Conservation (phyloP, 2,329 filamentous ascomycete genomes). For the Didymella exigua region DNA sequence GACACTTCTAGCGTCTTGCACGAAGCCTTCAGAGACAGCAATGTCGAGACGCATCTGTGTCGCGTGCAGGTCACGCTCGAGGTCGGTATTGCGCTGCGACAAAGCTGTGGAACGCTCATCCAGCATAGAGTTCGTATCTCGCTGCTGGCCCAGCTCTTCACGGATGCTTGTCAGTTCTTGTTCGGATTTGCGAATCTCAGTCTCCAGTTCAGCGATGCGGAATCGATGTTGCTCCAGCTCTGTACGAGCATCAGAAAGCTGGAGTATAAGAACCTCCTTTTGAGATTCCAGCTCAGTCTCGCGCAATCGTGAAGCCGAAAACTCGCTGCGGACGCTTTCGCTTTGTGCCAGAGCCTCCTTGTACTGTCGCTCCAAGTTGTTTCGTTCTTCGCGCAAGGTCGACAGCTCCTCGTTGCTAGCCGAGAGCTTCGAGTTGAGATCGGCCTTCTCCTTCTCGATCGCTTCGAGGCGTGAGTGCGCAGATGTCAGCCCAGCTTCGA, state of each 20-base stretch:
- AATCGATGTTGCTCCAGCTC: conserved; percentile 23
- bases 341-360: conserved; percentile 11
- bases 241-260: conserved; percentile 18
- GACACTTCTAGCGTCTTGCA: conserved; percentile 26
- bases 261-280: conserved; percentile 23
- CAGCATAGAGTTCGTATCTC: conserved; percentile 15
- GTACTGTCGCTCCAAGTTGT: conserved; percentile 12
- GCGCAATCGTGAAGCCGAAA: conserved; percentile 22
- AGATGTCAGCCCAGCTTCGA: conserved; percentile 26
- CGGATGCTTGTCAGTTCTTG: conserved; percentile 20
- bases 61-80: conserved; percentile 29
- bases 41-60: conserved; percentile 30
- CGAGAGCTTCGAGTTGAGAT: conserved; percentile 26
- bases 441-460: conserved; percentile 26
- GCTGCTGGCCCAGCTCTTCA: conserved; percentile 24
- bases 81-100: conserved; percentile 11
- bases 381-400: not conserved
- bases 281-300: conserved; percentile 26
- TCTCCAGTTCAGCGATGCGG: conserved; percentile 25
- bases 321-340: conserved; percentile 21
- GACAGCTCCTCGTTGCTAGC: conserved; percentile 5
- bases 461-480: conserved; percentile 22
- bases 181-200: conserved; percentile 24
- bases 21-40: conserved; percentile 28
- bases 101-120: conserved; percentile 14